A percentile compares a stretch with the other conserved stretches of the same genome.
Evolutionary conservation across 441 rosid species (phyloP).

Genomic region (Populus trichocarpa): DNA sequence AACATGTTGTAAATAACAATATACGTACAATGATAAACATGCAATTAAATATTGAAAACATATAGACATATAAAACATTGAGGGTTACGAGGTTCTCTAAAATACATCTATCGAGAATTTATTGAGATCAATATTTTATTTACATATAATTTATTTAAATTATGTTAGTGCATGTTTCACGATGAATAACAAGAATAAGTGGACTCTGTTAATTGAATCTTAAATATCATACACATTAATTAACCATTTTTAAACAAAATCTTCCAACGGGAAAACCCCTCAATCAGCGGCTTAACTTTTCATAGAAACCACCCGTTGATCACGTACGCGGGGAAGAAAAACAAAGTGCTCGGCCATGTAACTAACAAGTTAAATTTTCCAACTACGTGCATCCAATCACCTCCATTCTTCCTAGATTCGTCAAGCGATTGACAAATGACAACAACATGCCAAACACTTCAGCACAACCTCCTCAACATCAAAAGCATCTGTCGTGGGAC

Average conservation of each 20-base stretch:
- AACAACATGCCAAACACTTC: neutral
- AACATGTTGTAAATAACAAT: too few species aligned
- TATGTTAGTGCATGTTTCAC: too few species aligned
- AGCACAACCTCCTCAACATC: neutral
- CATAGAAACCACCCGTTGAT: neutral
- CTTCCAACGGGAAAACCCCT: neutral
- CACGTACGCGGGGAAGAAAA: slow-evolving; percentile 11
- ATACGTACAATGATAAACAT: too few species aligned
- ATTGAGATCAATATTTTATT: too few species aligned
- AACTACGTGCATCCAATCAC: slow-evolving; percentile 13
- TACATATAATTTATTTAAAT: too few species aligned
- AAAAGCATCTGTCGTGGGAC: neutral
- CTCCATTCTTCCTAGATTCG: neutral
- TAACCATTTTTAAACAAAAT: neutral
- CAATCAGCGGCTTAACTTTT: slow-evolving; percentile 20
- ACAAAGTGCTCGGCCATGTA: neutral
- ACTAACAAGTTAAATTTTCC: neutral
- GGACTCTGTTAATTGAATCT: too few species aligned
- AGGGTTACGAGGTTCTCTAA: too few species aligned
- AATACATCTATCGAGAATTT: too few species aligned
- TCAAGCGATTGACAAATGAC: neutral
- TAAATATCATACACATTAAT: too few species aligned
- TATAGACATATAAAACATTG: too few species aligned
- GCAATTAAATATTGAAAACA: too few species aligned
- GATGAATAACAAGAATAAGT: too few species aligned